Evolutionary conservation across 192 early-diverging fungal genomes (phyloP).

Genomic region (Entomortierella chlamydospora): DNA sequence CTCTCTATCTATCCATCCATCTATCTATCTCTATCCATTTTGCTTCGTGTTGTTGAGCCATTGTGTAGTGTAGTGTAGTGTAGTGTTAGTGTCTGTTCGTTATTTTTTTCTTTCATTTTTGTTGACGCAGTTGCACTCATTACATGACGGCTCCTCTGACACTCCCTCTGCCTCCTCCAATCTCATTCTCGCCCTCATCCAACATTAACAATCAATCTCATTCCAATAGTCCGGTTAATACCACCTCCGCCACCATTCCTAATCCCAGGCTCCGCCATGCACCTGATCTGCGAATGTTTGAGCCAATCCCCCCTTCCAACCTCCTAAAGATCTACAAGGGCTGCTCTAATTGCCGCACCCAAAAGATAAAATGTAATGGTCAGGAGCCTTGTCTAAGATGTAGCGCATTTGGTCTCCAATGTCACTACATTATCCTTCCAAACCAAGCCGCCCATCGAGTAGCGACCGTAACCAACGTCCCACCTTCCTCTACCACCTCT

Average conservation of each 20-base stretch:
- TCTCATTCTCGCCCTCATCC: background rate
- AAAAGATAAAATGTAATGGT: conserved; percentile 56
- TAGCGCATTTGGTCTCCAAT: conserved; percentile 44
- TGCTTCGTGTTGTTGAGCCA: no score
- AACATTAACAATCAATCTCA: background rate
- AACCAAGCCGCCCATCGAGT: conserved; percentile 46
- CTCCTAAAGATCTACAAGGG: conserved; percentile 55
- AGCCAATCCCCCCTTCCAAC: conserved; percentile 48
- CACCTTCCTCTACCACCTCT: conserved; percentile 3
- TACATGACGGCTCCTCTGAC: conserved; percentile 8
- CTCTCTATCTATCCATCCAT: no score
- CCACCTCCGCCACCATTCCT: conserved; percentile 13
- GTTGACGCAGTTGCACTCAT: background rate
- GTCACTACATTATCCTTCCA: conserved; percentile 51
- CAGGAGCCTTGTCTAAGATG: conserved; percentile 45
- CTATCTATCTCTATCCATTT: no score
- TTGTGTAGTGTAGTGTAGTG: no score
- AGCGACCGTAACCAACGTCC: conserved; percentile 12
- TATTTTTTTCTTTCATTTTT: conserved; percentile 10
- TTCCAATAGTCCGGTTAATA: background rate
- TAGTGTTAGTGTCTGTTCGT: no score
- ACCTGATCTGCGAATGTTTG: conserved; percentile 52
- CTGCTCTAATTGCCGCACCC: conserved; percentile 52
- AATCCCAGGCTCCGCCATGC: conserved; percentile 35
- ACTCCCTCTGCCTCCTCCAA: background rate